These are phyloP conservation scores for Cystobasidium onofrii DNA, from an alignment of 768 basidiomycete species.

Conservation along the genomic window DNA sequence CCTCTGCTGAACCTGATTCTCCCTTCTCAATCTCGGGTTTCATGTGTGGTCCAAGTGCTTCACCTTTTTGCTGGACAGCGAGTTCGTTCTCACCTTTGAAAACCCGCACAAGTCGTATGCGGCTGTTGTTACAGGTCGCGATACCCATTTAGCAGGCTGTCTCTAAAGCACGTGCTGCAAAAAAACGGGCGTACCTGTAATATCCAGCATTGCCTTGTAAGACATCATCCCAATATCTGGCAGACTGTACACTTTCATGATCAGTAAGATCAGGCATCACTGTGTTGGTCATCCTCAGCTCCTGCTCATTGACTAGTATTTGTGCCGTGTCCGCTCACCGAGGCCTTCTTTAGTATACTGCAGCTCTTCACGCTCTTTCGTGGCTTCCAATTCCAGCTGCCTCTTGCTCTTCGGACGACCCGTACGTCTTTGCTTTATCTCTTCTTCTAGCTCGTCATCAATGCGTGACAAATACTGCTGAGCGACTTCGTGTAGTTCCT, in stretches of 20 bases:
- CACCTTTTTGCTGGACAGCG: slow-evolving; percentile 8
- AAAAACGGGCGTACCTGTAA: neutral
- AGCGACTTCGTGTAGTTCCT: slow-evolving; percentile 9
- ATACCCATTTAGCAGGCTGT: neutral
- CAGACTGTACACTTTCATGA: slow-evolving; percentile 4
- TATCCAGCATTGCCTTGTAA: slow-evolving; percentile 21
- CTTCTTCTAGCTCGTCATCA: neutral
- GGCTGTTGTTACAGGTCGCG: neutral
- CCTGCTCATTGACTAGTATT: neutral
- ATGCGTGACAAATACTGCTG: neutral
- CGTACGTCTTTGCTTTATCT: neutral
- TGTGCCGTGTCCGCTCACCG: neutral
- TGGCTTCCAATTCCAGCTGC: slow-evolving; percentile 19
- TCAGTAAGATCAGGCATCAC: slow-evolving; percentile 17
- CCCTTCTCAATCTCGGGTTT: neutral
- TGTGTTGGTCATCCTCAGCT: neutral
- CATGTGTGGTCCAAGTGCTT: neutral
- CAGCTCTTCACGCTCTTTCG: slow-evolving; percentile 4
- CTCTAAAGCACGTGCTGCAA: neutral
- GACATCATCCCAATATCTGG: slow-evolving; percentile 2
- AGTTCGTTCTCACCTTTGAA: slow-evolving; percentile 17
- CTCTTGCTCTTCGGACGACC: slow-evolving; percentile 24
- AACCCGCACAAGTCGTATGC: slow-evolving; percentile 19
- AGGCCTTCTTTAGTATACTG: slow-evolving; percentile 24
- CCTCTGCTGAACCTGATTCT: neutral